phyloP scores from a whole-genome alignment of 441 rosid species.

The Jatropha podagrica region DNA sequence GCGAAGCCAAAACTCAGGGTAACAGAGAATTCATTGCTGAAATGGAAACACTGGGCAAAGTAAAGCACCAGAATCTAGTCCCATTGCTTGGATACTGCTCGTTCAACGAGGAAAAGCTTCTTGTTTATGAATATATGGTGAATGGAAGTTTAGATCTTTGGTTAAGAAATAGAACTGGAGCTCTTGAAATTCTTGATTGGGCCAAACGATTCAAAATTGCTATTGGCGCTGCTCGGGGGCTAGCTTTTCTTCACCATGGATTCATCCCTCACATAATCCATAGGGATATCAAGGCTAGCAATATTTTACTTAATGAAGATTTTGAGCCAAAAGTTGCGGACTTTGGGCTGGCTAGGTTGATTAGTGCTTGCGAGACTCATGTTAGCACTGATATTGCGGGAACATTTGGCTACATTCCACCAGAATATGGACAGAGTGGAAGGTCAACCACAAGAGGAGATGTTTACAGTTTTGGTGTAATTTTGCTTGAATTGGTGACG shows the following conservation, averaged over 20 bases:
- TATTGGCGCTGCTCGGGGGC: conserved; percentile 70
- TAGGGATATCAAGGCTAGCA: conserved; percentile 89
- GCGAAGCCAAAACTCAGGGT: conserved; percentile 82
- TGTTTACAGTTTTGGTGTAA: conserved; percentile 95
- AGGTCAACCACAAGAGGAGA: conserved; percentile 85
- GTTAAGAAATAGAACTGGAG: conserved; percentile 69
- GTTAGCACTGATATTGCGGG: conserved; percentile 89
- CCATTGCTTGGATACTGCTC: conserved; percentile 88
- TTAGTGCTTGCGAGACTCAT: conserved; percentile 92
- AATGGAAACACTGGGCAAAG: conserved; percentile 95
- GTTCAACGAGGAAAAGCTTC: conserved; percentile 76
- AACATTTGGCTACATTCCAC: conserved; percentile 91
- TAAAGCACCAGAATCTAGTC: conserved; percentile 86
- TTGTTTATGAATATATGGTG: conserved; percentile 90
- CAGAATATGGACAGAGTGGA: conserved; percentile 92
- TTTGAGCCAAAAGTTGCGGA: conserved; percentile 95
- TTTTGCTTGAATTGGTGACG: conserved; percentile 76
- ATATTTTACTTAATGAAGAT: conserved; percentile 69
- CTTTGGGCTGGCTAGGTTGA: conserved; percentile 84
- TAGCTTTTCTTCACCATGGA: conserved; percentile 86
- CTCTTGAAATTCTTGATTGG: conserved; percentile 77
- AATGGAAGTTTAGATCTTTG: conserved; percentile 87
- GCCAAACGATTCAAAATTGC: conserved; percentile 74
- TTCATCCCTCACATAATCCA: conserved; percentile 91
- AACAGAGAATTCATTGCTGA: conserved; percentile 87